These are phyloP conservation scores for Galeopsis tetrahit DNA, from an alignment of 257 asterid genomes.

Conservation along the genomic window DNA sequence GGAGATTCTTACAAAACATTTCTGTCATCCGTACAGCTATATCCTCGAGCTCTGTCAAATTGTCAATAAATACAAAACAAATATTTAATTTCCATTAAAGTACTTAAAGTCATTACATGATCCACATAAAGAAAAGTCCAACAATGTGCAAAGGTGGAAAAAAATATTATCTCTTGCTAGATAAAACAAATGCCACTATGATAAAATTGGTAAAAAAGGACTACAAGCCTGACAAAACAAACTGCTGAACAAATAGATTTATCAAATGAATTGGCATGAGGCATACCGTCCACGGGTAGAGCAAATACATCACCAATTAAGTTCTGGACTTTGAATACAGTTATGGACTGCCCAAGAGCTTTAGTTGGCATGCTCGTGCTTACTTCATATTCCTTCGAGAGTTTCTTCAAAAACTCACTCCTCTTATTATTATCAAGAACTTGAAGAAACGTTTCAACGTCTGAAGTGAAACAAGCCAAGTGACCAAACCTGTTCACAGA, in stretches of 20 bases:
- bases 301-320: constrained; percentile 57
- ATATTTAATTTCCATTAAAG: constrained; percentile 27
- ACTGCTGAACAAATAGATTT: constrained; percentile 25
- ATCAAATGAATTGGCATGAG: constrained; percentile 29
- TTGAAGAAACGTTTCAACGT: constrained; percentile 69
- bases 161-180: background rate
- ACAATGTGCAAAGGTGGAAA: constrained; percentile 10
- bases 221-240: constrained; percentile 20
- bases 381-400: constrained; percentile 54
- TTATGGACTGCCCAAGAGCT: constrained; percentile 79
- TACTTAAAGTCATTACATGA: constrained; percentile 14
- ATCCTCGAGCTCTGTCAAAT: constrained; percentile 65
- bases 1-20: constrained; percentile 72
- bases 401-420: constrained; percentile 59
- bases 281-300: constrained; percentile 67
- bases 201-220: background rate
- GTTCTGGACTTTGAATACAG: constrained; percentile 72
- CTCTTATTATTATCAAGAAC: constrained; percentile 57
- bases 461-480: constrained; percentile 86
- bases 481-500: constrained; percentile 82
- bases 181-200: constrained; percentile 11
- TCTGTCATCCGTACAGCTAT: constrained; percentile 73
- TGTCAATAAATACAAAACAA: constrained; percentile 11
- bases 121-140: constrained; percentile 18
- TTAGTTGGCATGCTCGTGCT: constrained; percentile 48